Base-by-base conservation (phyloP, 2,329 filamentous ascomycete genomes). In the Hansfordia pulvinata region DNA sequence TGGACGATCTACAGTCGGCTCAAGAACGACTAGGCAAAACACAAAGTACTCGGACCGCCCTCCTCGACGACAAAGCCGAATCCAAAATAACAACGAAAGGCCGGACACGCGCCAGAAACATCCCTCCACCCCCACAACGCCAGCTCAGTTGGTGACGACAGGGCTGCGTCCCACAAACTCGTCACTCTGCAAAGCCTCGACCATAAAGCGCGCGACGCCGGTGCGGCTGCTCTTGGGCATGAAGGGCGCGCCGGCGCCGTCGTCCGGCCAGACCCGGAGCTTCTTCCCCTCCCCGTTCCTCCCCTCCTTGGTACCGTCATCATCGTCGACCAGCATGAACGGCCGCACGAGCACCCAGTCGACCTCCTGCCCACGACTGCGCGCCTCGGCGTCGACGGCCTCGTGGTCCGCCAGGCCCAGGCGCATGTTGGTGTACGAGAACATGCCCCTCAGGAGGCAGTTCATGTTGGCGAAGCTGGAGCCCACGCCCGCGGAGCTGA, bases 321-420 rank as follows among this genome's bases (percentile, higher is more conserved):
- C n/a, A n/a, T n/a, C n/a, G n/a, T 58, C 56, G 3, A 49, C 47
- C 33, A 67, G 40, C 27, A 60, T 53, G 2, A 46, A 43, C 4
- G 62, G 58, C 3, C 60, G 46, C 4, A 58, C 57, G n/a, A 66
- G 27, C 3, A 64, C 58, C 38, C 47, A 61, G 4, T 48, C 40
- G 4, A 54, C 37, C n/a, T n/a, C n/a, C n/a, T n/a, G n/a, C n/a
- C n/a, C n/a, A n/a, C n/a, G n/a, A n/a, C n/a, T n/a, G n/a, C n/a
- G n/a, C n/a, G n/a, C n/a, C n/a, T n/a, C n/a, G n/a, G n/a, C n/a
- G 23, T 24, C 23, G 6, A 16, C 23, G n/a, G 16, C 23, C 23
- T 17, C 14, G 23, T 24, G 23, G 4, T 14, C 23, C 9, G 23
- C 23, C 23, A 17, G 23, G 23, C 23, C 17, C 13, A 24, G 14